Percentiles rank a stretch among this genome's conserved stretches.
phyloP scores from a whole-genome alignment of 139 green algal genomes.

The Dunaliella sp. region DNA sequence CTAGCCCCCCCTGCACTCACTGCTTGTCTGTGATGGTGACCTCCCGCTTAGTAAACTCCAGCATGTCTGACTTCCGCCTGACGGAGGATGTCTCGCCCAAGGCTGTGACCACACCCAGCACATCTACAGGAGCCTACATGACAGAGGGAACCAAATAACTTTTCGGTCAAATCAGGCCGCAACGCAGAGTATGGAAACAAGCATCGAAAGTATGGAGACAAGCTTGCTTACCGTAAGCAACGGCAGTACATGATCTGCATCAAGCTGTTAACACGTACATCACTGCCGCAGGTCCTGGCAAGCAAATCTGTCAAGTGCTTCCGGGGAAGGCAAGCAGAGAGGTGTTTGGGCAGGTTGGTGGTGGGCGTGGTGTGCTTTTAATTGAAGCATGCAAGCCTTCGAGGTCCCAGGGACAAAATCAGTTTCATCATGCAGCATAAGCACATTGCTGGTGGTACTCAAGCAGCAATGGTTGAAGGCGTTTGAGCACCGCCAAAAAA shows the following conservation, averaged over 20 bases:
- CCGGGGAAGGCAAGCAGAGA: no score
- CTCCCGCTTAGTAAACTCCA: slow-evolving; percentile 69
- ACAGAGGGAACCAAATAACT: no score
- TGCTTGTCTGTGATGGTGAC: slow-evolving; percentile 70
- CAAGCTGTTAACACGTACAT: no score
- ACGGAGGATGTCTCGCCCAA: slow-evolving; percentile 60
- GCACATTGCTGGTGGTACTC: no score
- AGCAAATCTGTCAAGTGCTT: neutral
- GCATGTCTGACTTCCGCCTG: slow-evolving; percentile 80
- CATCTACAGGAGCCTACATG: slow-evolving; percentile 61
- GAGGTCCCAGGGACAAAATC: no score
- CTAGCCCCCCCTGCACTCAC: no score
- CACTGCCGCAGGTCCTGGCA: neutral
- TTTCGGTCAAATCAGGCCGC: neutral
- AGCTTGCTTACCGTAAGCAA: neutral
- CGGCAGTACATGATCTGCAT: neutral
- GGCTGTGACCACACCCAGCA: slow-evolving; percentile 71
- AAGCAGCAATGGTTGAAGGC: no score
- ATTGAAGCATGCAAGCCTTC: no score
- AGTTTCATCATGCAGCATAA: no score
- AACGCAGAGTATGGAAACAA: neutral
- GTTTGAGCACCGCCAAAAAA: no score
- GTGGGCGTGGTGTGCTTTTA: no score
- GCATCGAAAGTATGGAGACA: neutral
- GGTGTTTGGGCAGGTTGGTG: no score